Percentiles rank a stretch among this genome's conserved stretches.
phyloP scores from a whole-genome alignment of 768 basidiomycete genomes.

The Suillus variegatus region DNA sequence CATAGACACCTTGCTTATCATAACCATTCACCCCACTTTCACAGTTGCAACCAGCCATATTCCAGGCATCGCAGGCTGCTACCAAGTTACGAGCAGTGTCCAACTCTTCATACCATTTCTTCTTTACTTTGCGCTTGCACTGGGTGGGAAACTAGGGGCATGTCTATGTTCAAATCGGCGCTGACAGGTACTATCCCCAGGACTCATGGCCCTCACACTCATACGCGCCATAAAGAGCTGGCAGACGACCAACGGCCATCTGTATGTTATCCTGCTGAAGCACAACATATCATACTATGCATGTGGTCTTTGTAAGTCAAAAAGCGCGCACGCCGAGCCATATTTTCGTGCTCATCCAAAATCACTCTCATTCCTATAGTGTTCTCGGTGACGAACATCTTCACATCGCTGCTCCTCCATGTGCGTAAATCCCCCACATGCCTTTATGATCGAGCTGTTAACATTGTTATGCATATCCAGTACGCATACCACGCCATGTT shows the following conservation, averaged over 20 bases:
- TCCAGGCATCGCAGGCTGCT: neutral
- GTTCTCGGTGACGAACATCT: neutral
- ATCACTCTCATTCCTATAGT: neutral
- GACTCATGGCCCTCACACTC: neutral
- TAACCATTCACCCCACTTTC: neutral
- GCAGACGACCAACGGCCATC: neutral
- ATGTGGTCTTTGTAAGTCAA: neutral
- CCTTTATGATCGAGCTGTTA: neutral
- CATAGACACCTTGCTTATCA: neutral
- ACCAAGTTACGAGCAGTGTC: neutral
- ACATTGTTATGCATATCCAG: neutral
- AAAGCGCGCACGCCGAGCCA: no score
- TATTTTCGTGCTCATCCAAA: neutral
- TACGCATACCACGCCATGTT: neutral
- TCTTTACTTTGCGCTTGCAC: neutral
- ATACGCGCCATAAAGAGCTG: neutral
- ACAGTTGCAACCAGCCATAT: neutral
- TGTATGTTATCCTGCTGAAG: neutral
- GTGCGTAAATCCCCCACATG: neutral
- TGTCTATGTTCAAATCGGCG: neutral
- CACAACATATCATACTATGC: neutral
- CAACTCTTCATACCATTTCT: neutral
- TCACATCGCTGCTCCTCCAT: neutral
- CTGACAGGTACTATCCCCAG: neutral
- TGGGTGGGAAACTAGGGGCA: neutral